Base-by-base conservation (phyloP, 208 protist species). In the Trypanosoma conorhini region DNA sequence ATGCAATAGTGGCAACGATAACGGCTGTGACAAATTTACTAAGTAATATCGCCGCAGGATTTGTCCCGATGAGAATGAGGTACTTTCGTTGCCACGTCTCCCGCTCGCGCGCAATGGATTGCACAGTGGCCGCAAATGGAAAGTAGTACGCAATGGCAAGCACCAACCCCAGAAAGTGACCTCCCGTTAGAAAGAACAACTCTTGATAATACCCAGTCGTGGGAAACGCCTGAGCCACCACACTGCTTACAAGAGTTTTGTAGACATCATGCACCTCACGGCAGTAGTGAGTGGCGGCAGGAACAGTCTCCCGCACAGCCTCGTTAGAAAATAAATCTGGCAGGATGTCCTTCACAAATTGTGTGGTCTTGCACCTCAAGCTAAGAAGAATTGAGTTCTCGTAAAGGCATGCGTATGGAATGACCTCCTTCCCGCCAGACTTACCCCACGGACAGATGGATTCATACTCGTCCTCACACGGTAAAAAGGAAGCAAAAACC, bases 21-120 rank as follows among this genome's bases (percentile, higher is more conserved):
- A 66, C 78, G 28, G 60, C 33, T 28, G 54, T n/a, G 21, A 83
- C 68, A 65, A 68, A 82, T 56, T 74, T 70, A 57, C 59, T 72
- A 3, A 72, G 7, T 19, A 64, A 63, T 56, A 76, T 83, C 15
- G 73, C 44, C 31, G 40, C 19, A 13, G 66, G 57, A 46, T 65
- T 48, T 9, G 70, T 38, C 24, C 78, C 78, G 24, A 80, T 81
- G 54, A 83, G 50, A 42, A 81, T 67, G 69, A 83, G 76, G 28
- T 64, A 72, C 63, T 68, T 65, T 19, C 64, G 7, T 42, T 77
- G 51, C 46, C 58, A 62, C 13, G 55, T 30, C 42, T 79, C 74
- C 13, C 67, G 64, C 28, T 83, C 78, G 51, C 30, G 24, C 13
- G 70, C 81, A 40, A 87, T 56, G 24, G 56, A 61, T 26, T 42